These are phyloP conservation scores for Aspergillus diversus DNA, from an alignment of 495 filamentous ascomycete species.

Conservation along the genomic window DNA sequence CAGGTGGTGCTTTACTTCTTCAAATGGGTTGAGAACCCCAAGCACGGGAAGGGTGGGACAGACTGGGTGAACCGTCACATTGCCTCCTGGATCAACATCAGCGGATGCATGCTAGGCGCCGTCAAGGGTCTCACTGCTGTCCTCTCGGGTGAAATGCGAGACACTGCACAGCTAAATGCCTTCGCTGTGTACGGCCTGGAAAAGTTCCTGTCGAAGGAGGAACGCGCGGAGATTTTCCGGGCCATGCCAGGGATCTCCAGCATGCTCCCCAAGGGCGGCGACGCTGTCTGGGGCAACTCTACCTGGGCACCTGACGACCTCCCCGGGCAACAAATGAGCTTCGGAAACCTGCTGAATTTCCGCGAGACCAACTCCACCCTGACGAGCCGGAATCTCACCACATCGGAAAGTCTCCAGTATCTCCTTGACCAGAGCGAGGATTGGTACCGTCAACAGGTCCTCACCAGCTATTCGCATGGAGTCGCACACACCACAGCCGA, in stretches of 20 bases:
- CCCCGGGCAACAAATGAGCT: constrained; percentile 70
- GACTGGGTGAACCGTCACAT: constrained; percentile 90
- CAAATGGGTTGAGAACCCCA: constrained; percentile 88
- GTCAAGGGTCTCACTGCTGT: constrained; percentile 90
- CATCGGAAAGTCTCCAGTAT: constrained; percentile 75
- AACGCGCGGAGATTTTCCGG: constrained; percentile 91
- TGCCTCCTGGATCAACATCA: constrained; percentile 97
- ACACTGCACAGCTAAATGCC: constrained; percentile 96
- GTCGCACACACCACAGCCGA: constrained; percentile 79
- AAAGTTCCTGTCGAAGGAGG: constrained; percentile 87
- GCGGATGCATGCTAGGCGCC: constrained; percentile 95
- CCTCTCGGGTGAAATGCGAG: constrained; percentile 95
- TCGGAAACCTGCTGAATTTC: constrained; percentile 86
- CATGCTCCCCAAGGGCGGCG: constrained; percentile 96
- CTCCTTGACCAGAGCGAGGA: constrained; percentile 74
- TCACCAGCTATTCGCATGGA: constrained; percentile 80
- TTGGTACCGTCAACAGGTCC: constrained; percentile 80
- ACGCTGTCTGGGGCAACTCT: constrained; percentile 90
- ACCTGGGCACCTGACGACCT: constrained; percentile 89
- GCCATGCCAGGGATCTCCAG: constrained; percentile 96
- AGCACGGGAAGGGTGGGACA: constrained; percentile 78
- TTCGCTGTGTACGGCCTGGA: constrained; percentile 97
- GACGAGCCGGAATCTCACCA: constrained; percentile 75
- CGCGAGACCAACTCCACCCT: constrained; percentile 66
- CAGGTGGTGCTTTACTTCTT: constrained; percentile 97